Base-by-base conservation (phyloP, 257 asterid species). In the Solanum neorickii region DNA sequence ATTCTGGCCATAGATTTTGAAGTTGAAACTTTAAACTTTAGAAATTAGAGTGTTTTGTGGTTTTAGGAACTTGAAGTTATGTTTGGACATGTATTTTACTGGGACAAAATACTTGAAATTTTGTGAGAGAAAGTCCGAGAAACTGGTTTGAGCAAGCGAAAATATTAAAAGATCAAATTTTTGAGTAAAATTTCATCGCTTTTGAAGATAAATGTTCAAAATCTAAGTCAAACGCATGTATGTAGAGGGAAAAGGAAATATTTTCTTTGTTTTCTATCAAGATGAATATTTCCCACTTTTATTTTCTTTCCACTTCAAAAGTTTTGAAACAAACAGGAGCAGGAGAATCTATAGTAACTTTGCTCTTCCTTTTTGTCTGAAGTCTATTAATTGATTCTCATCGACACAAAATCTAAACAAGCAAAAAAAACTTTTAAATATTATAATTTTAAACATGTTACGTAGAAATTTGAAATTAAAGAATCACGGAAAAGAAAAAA, bases 361-460 rank as follows among this genome's bases (percentile, higher is more conserved):
- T 29, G 52, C 9, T 82, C 46, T 82, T 82, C 5, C 85, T 21
- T 29, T 33, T 18, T 82, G 23, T 52, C 9, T 78, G 66, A 44
- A 16, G 10, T 27, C 18, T 46, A 46, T 78, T 20, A 23, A 15
- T 1, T 5, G 3, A 23, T 5, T n/a, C 0, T 65, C 0, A 25
- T 5, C 7, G 0, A 25, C 2, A 65, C 2, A 2, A n/a, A 65
- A 65, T 65, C 0, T 65, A n/a, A 5, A 23, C 0, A 60, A 11
- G 0, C 5, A n/a, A 62, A 62, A 1, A 65, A 65, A 65, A 0
- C 1, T 65, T n/a, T 65, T 59, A 0, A 21, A n/a, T 2, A 10
- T 62, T 65, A 3, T n/a, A 3, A 27, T 65, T 2, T 65, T 65
- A 5, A 65, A 65, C 5, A 12, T 25, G 2, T 25, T 5, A 0